Evolutionary conservation across 495 filamentous ascomycete species (phyloP).

Genomic region (Schizothecium vesticola): DNA sequence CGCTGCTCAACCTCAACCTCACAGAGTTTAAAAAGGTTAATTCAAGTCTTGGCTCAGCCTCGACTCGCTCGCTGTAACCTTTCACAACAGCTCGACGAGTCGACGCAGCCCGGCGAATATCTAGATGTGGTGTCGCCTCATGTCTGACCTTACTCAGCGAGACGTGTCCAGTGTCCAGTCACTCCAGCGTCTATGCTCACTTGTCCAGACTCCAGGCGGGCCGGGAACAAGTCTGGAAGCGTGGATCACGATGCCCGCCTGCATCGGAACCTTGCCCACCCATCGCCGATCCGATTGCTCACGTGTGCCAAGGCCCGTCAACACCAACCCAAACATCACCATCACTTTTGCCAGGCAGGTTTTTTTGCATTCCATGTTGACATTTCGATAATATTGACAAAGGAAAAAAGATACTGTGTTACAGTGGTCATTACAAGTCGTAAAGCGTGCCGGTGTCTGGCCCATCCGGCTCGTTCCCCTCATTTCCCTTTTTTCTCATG

Average conservation of each 20-base stretch:
- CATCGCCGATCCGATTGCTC: not conserved
- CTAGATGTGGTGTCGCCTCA: not conserved
- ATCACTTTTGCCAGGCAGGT: not conserved
- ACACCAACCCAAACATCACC: not conserved
- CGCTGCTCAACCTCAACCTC: not conserved
- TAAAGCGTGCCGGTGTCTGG: not conserved
- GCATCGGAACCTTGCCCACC: not conserved
- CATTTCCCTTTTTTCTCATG: not conserved
- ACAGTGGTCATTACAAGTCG: conserved; percentile 11
- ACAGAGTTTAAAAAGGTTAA: not conserved
- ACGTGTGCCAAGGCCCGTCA: not conserved
- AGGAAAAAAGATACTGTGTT: conserved; percentile 2
- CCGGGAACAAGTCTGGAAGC: not conserved
- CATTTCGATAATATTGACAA: not conserved
- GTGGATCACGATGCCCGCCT: not conserved
- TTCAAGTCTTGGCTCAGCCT: not conserved
- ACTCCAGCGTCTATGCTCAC: too few relatives aligned
- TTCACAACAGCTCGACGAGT: not conserved
- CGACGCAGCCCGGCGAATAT: not conserved
- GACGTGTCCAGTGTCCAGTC: not conserved
- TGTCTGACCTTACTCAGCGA: not conserved
- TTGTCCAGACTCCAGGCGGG: not conserved
- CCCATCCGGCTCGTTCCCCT: not conserved
- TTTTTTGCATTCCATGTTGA: not conserved
- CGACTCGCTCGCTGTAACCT: not conserved